These are phyloP conservation scores for Lentinula edodes DNA, from an alignment of 768 basidiomycete species.

Conservation along the genomic window DNA sequence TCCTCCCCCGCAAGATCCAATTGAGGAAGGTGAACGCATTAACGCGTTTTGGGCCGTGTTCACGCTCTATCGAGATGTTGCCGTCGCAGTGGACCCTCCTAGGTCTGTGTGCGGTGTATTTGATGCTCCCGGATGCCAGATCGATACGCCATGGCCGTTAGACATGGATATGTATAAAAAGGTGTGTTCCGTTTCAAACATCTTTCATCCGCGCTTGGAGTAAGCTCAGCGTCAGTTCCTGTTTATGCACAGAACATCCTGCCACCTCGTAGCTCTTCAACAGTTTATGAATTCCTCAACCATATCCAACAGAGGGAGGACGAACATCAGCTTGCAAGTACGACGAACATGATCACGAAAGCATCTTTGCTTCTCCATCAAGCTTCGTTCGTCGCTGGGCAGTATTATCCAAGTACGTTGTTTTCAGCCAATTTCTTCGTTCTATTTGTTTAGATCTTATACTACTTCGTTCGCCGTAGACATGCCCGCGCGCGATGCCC, in stretches of 20 bases:
- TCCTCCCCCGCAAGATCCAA: slow-evolving; percentile 33
- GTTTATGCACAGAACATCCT: slow-evolving; percentile 33
- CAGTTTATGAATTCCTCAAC: slow-evolving; percentile 44
- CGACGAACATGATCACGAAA: slow-evolving; percentile 42
- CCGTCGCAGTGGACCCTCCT: slow-evolving; percentile 47
- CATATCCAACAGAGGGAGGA: slow-evolving; percentile 22
- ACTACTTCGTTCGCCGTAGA: slow-evolving; percentile 22
- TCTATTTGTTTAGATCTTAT: background rate
- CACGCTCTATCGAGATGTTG: slow-evolving; percentile 51
- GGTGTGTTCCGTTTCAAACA: slow-evolving; percentile 18
- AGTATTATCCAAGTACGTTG: slow-evolving; percentile 22
- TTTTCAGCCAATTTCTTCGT: background rate
- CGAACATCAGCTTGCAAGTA: slow-evolving; percentile 23
- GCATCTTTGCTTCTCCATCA: slow-evolving; percentile 56
- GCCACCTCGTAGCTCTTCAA: slow-evolving; percentile 38
- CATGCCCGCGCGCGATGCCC: slow-evolving; percentile 33
- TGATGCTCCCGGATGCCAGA: slow-evolving; percentile 42
- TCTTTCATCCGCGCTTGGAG: background rate
- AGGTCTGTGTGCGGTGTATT: slow-evolving; percentile 48
- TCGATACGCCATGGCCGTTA: slow-evolving; percentile 52
- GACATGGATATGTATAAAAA: slow-evolving; percentile 33
- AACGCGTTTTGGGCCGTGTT: slow-evolving; percentile 64
- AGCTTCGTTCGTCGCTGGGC: slow-evolving; percentile 47
- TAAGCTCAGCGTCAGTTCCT: background rate
- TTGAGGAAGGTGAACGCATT: slow-evolving; percentile 65